Base-by-base conservation (phyloP, 169 alveolate genomes). In the Miamiensis avidus region DNA sequence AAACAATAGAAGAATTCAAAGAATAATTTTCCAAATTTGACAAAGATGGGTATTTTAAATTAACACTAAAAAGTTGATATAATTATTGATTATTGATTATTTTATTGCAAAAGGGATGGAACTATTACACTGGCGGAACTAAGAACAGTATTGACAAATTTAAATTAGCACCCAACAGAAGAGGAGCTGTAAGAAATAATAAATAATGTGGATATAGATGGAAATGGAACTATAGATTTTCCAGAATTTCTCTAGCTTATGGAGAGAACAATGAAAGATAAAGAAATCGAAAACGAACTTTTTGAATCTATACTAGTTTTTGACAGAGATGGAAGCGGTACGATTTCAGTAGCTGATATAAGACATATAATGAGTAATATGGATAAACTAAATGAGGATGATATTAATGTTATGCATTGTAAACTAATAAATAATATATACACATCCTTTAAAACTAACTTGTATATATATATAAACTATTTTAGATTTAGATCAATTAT, bases 361-460 rank as follows among this genome's bases (percentile, higher is more conserved):
- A 97, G 99, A 84, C 99, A 98, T 89, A 99, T 98, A 64, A 98
- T 98, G 99, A 98, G 99, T 28, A 99, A 98, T 88, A 92, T 99
- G 90, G 99, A 98, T 89, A 98, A 98, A 90, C 93, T 99, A 76
- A 98, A 99, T 34, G 99, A 98, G 91, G 99, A 99, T 91, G 99
- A 98, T 85, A 99, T 99, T 78, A 99, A 99, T 88, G 99, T 99
- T 95, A 99, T 99, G 99, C n/a, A n/a, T n/a, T n/a, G n/a, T n/a
- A n/a, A n/a, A n/a, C n/a, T n/a, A n/a, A n/a, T n/a, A n/a, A n/a
- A n/a, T n/a, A n/a, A n/a, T n/a, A n/a, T n/a, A n/a, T n/a, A n/a
- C n/a, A n/a, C n/a, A n/a, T n/a, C n/a, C n/a, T n/a, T n/a, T n/a
- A n/a, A n/a, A n/a, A n/a, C n/a, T n/a, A n/a, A n/a, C n/a, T n/a